Evolutionary conservation across 2,329 filamentous ascomycete species (phyloP).

Genomic region (Pyrenophora tritici-repentis): DNA sequence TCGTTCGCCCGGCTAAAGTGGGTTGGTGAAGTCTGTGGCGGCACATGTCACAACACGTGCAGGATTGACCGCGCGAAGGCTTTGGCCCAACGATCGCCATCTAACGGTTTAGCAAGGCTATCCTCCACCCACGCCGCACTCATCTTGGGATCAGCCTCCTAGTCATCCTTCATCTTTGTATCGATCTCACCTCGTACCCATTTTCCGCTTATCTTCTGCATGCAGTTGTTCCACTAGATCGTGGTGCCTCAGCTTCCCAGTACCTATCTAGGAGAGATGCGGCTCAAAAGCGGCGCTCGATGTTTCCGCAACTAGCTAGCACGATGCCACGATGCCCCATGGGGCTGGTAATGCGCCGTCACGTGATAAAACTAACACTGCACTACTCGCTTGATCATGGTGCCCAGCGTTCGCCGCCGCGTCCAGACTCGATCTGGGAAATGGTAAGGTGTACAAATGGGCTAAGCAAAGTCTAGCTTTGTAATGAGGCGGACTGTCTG

Average conservation of each 20-base stretch:
- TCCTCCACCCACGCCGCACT: background rate
- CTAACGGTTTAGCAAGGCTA: background rate
- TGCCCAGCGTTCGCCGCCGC: background rate
- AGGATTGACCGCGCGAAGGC: background rate
- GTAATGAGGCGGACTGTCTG: background rate
- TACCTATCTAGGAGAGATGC: background rate
- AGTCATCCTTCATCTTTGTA: background rate
- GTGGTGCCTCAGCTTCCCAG: background rate
- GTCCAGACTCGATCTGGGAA: constrained; percentile 9
- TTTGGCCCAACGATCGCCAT: constrained; percentile 2
- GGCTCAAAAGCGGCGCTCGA: constrained; percentile 1
- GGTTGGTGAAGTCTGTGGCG: background rate
- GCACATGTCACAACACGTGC: constrained; percentile 9
- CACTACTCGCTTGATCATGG: constrained; percentile 3
- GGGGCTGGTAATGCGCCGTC: constrained; percentile 6
- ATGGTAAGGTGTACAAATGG: background rate
- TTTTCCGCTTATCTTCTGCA: background rate
- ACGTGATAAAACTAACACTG: constrained; percentile 6
- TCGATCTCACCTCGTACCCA: background rate
- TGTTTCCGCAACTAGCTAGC: constrained; percentile 2
- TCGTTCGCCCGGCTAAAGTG: constrained; percentile 2
- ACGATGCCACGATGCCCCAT: constrained; percentile 1
- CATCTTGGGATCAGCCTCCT: background rate
- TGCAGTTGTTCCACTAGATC: background rate
- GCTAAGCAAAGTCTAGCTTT: background rate